These are phyloP conservation scores for Fusarium solani-melongenae DNA, from an alignment of 2,329 filamentous ascomycete genomes.

Conservation along the genomic window DNA sequence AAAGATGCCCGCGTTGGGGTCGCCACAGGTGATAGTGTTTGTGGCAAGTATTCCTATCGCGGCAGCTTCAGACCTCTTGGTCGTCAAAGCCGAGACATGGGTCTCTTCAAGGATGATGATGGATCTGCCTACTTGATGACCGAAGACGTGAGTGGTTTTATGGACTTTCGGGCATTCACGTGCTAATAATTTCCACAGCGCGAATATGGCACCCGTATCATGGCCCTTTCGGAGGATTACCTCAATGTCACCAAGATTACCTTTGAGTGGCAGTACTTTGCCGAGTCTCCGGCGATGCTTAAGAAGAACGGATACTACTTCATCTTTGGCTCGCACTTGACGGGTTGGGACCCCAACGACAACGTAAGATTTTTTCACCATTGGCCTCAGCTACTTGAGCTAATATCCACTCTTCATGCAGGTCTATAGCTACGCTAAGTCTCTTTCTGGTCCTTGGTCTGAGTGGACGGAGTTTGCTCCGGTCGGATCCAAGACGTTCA, in stretches of 20 bases:
- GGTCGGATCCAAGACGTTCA: constrained; percentile 65
- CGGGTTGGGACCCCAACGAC: constrained; percentile 71
- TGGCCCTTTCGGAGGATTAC: constrained; percentile 67
- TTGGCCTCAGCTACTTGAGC: no score
- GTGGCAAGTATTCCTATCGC: constrained; percentile 64
- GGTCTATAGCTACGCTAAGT: constrained; percentile 67
- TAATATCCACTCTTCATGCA: constrained; percentile 8
- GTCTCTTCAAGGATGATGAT: constrained; percentile 63
- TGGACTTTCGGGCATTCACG: fast-evolving
- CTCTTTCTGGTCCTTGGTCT: constrained; percentile 69
- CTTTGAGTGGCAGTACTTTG: constrained; percentile 64
- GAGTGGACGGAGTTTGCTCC: constrained; percentile 69
- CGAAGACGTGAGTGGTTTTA: constrained; percentile 62
- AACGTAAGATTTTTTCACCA: constrained; percentile 55
- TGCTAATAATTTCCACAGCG: constrained; percentile 51
- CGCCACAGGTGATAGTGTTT: constrained; percentile 68
- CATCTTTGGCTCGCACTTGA: constrained; percentile 70
- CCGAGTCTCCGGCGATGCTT: constrained; percentile 72
- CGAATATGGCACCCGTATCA: constrained; percentile 67
- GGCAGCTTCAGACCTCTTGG: constrained; percentile 48
- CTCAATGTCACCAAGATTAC: constrained; percentile 60
- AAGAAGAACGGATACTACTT: constrained; percentile 71
- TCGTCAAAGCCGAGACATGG: neutral
- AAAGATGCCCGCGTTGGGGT: constrained; percentile 73
- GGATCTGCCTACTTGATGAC: constrained; percentile 70